Evolutionary conservation across 768 basidiomycete genomes (phyloP), one percentile per base, ranked within the genome.

Genomic region (Serendipita sp.): DNA sequence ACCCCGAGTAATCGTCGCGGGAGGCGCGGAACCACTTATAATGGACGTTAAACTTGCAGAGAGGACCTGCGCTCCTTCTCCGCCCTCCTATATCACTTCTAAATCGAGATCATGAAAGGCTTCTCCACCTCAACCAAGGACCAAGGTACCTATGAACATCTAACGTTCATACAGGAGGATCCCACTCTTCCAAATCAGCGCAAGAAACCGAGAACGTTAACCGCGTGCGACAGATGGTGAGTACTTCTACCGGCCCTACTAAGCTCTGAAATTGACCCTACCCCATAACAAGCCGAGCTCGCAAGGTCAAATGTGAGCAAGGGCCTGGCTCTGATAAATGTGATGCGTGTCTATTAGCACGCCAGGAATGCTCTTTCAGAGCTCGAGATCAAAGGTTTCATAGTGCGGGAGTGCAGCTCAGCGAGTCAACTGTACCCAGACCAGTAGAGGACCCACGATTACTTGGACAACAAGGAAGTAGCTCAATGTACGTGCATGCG

Each of bases 231-330:
- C 30, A 28, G 53, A 58, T 58, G 53, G 53, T 58, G 33, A 58
- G 53, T 34, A 26, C 13, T 28, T 58, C 28, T 20, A 33, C 24
- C 31, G 17, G 26, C 26, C 53, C 53, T 28, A 3, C 26, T 34
- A 9, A n/a, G 33, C 30, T 34, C 24, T 58, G 17, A 34, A 13
- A 4, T 34, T 24, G 53, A 58, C 53, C 20, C 33, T 24, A 13
- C 17, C 11, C 53, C 53, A 26, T n/a, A 30, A 24, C 31, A 26
- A 58, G 53, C 26, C 53, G 53, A 9, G 53, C 53, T 9, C 53
- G 53, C 9, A 58, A 58, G 30, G 53, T 58, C 53, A 58, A 58
- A 33, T 58, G 53, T 33, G 53, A 58, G 53, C 53, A 58, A 33
- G 30, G 26, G 1, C 17, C 33, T 9, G 20, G 53, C 24, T 58